Base-by-base conservation (phyloP, 2,329 filamentous ascomycete genomes). In the Ceratocystis alfenasii region DNA sequence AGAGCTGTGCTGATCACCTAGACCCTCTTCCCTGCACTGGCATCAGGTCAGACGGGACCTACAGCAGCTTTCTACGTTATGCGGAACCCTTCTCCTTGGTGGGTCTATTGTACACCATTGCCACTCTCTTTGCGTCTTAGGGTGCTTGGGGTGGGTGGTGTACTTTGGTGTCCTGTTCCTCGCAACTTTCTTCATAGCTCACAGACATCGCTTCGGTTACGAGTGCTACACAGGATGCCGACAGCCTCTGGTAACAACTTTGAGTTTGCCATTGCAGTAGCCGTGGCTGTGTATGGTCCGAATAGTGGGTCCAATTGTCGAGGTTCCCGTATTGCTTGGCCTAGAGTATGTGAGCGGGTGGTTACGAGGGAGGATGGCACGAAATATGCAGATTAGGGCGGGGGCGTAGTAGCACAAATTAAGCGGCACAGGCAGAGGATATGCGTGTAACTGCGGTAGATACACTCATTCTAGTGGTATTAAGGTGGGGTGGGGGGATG, bases 211-310 rank as follows among this genome's bases (percentile, higher is more conserved):
- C 0, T 91, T 91, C 67, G 84, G 83, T 0, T 95, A 95, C 72
- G 80, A 80, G 82, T 1, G 80, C 82, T 10, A 93, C 90, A 1
- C 90, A 95, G 75, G 91, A 91, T 88, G 72, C 94, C 95, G 71
- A 95, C 89, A 0, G 92, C 90, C 0, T 88, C 89, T 0, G 95
- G 90, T 73, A 96, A 96, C 72, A 95, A 96, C 73, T 96, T 96
- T 71, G 91, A 96, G 77, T 77, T 96, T 28, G 90, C 91, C 0
- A 95, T 96, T 75, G 90, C 90, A 0, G 90, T 96, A 0, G 89
- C 89, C 0, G 86, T 95, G 2, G 87, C 90, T 0, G 87, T 87
- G 0, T 95, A 88, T 75, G 91, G 90, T 0, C 81, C 87, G 0
- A 77, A 87, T 50, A 93, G 88, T 71, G 0, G 90, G 90, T 0